These are phyloP conservation scores for Sclerotinia sclerotiorum DNA, from an alignment of 2,329 filamentous ascomycete species.

Conservation along the genomic window DNA sequence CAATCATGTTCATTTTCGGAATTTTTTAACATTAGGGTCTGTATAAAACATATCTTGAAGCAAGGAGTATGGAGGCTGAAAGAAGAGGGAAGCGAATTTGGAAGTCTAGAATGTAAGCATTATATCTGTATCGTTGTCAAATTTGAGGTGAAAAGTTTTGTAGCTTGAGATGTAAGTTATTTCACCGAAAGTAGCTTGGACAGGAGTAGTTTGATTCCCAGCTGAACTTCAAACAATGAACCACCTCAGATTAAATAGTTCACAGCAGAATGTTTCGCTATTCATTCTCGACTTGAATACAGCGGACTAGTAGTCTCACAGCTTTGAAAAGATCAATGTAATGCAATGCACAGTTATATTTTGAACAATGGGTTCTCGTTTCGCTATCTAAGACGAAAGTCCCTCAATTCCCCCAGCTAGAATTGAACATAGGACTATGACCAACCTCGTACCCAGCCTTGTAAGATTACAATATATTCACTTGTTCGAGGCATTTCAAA, in stretches of 20 bases:
- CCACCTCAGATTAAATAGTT: neutral
- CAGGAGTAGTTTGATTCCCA: neutral
- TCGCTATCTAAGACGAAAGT: neutral
- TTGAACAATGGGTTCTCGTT: too few species aligned
- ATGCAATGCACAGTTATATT: too few species aligned
- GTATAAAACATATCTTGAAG: too few species aligned
- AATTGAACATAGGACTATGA: neutral
- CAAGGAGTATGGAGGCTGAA: too few species aligned
- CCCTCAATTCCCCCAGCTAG: neutral
- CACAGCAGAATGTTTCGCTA: neutral
- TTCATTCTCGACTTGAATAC: neutral
- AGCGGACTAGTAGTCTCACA: neutral
- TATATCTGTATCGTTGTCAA: too few species aligned
- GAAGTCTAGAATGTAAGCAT: too few species aligned
- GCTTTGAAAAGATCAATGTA: neutral
- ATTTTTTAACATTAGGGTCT: too few species aligned
- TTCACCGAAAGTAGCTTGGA: neutral
- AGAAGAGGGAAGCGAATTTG: too few species aligned
- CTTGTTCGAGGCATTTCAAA: neutral
- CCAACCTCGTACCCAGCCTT: neutral
- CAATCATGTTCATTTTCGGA: too few species aligned
- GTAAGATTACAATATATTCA: neutral
- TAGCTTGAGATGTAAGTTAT: neutral
- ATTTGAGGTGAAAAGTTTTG: too few species aligned
- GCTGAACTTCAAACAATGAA: neutral